Conservation (phyloP, 768 basidiomycete species). For the Boletus fagicola region DNA sequence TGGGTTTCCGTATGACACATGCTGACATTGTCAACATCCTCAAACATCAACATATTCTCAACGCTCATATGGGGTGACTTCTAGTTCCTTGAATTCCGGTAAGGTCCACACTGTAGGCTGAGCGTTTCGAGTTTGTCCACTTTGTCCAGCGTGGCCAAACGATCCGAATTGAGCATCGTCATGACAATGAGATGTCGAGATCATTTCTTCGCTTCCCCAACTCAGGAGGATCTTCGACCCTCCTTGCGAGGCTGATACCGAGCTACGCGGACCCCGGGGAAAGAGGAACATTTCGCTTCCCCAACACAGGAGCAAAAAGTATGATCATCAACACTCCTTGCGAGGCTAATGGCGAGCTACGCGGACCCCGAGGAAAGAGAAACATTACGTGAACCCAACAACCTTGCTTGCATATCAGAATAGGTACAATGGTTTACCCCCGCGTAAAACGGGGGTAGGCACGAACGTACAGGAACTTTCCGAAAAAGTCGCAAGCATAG, state of each 20-base stretch:
- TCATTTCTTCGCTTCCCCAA: neutral
- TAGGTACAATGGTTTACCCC: neutral
- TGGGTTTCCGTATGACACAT: neutral
- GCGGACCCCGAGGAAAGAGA: neutral
- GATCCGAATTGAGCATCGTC: neutral
- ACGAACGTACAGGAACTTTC: neutral
- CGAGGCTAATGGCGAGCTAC: neutral
- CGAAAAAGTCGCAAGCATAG: neutral
- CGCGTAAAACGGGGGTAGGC: neutral
- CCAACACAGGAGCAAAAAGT: neutral
- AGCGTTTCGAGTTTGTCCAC: too few relatives aligned
- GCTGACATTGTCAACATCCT: neutral
- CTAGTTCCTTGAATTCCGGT: neutral
- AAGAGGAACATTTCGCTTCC: neutral
- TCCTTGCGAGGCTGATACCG: too few relatives aligned
- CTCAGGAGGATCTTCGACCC: too few relatives aligned
- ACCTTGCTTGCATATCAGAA: neutral
- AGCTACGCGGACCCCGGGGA: too few relatives aligned
- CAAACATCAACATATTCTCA: neutral
- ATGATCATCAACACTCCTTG: neutral
- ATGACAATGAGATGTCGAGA: too few relatives aligned
- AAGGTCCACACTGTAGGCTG: neutral
- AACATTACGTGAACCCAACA: neutral
- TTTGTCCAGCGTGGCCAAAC: too few relatives aligned
- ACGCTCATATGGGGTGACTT: too few relatives aligned